Evolutionary conservation across 495 filamentous ascomycete genomes (phyloP).

Genomic region (Entonaema liquescens): DNA sequence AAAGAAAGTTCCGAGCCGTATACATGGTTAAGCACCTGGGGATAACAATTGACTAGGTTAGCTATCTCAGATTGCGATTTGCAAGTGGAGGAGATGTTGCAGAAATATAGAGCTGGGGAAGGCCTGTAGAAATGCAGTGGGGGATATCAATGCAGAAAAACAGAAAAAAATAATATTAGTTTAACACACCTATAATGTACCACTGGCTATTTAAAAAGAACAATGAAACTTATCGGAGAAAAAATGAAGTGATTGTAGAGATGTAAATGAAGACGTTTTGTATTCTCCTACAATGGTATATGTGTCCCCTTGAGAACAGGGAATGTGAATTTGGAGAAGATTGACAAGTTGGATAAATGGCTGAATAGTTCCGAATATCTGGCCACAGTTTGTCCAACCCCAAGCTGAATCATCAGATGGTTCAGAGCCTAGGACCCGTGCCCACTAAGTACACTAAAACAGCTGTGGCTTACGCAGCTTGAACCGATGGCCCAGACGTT

Average conservation of each 20-base stretch:
- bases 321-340: conserved; percentile 41
- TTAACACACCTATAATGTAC: conserved; percentile 29
- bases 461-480: conserved; percentile 32
- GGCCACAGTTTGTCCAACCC: conserved; percentile 25
- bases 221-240: conserved; percentile 17
- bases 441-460: conserved; percentile 14
- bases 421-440: neutral
- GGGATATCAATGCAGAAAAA: neutral
- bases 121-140: neutral
- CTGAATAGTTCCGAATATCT: conserved; percentile 45
- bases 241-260: conserved; percentile 20
- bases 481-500: neutral
- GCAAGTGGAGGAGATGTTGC: neutral
- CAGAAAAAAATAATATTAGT: neutral
- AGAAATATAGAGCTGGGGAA: neutral
- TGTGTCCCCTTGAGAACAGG: conserved; percentile 45
- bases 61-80: conserved; percentile 6
- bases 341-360: conserved; percentile 34
- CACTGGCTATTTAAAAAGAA: conserved; percentile 24
- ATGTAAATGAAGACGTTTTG: conserved; percentile 30
- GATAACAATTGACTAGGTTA: conserved; percentile 15
- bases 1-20: conserved; percentile 57
- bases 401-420: conserved; percentile 41
- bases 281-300: conserved; percentile 40
- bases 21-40: conserved; percentile 59